Base-by-base conservation (phyloP, 2,329 filamentous ascomycete species). In the Teratosphaeria epicoccoides region DNA sequence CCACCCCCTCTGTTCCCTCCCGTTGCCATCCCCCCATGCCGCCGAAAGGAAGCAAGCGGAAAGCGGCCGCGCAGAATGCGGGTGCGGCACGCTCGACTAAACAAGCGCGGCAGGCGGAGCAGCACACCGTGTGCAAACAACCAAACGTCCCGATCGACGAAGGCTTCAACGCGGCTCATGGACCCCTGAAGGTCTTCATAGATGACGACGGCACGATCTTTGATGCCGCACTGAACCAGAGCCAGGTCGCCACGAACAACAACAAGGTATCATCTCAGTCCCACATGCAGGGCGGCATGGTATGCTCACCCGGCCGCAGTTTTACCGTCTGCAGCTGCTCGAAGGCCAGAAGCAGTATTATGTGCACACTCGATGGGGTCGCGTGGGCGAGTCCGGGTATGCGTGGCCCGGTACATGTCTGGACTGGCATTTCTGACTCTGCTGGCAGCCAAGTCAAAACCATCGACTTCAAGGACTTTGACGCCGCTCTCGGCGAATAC, bases 161-260 rank as follows among this genome's bases (percentile, higher is more conserved):
- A 43, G 65, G 59, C 17, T 75, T 67, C 52, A 54, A 20, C 1
- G 24, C 23, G 9, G 20, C 43, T 50, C 20, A 24, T 33, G 2
- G 17, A 33, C 46, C 24, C 2, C 24, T 12, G 24, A 48, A 40
- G 12, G 25, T 25, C 24, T 28, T 47, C 33, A 17, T 37, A 4
- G 46, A 29, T 11, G 25, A 28, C 11, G 17, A 77, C 37, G 80
- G 81, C 17, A 70, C 84, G 50, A 87, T 91, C 47, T 91, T 80
- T 66, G 88, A 94, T 64, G 87, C 85, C 0, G 82, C 85, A 0
- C 73, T 94, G 46, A 93, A 90, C 59, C 85, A 90, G 65, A 85
- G 87, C 11, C 85, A 88, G 59, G 73, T 85, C 0, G 70, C 73
- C 0, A 69, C 76, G 45, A 93, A 91, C 63, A 85, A 86, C 68